These are phyloP conservation scores for Baorangia bicolor DNA, from an alignment of 768 basidiomycete genomes.

Conservation along the genomic window DNA sequence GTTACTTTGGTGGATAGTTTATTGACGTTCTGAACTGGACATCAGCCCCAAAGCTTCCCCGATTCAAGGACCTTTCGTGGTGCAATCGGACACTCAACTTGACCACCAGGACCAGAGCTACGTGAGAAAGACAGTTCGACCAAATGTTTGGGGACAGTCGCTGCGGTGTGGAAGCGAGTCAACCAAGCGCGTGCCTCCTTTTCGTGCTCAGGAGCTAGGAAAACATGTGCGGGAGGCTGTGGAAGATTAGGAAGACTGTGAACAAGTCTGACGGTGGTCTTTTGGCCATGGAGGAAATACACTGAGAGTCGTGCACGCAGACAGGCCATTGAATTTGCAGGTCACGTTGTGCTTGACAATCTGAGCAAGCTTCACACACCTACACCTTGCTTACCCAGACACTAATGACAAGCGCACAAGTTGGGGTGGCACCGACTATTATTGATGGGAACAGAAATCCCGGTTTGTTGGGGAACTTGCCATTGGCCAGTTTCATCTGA, in stretches of 20 bases:
- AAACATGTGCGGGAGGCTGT: slow-evolving; percentile 41
- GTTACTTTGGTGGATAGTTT: slow-evolving; percentile 86
- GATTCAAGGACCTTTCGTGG: neutral
- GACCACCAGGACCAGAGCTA: slow-evolving; percentile 83
- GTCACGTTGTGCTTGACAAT: neutral
- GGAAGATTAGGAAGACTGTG: slow-evolving; percentile 39
- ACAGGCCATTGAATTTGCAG: neutral
- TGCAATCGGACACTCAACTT: slow-evolving; percentile 44
- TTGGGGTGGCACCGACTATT: too few species aligned
- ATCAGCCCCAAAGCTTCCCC: neutral
- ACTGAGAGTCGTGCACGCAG: neutral
- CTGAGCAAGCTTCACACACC: neutral
- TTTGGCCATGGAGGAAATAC: neutral
- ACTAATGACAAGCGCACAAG: neutral
- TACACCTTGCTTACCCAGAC: neutral
- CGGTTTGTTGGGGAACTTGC: neutral
- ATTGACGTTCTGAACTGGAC: slow-evolving; percentile 68
- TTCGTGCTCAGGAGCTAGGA: slow-evolving; percentile 41
- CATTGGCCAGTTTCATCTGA: neutral
- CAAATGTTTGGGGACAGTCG: slow-evolving; percentile 46
- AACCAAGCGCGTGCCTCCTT: slow-evolving; percentile 57
- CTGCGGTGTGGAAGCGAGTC: slow-evolving; percentile 40
- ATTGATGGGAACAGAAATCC: neutral
- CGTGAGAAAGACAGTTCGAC: slow-evolving; percentile 71
- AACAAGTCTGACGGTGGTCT: slow-evolving; percentile 3